A percentile compares a stretch with the other conserved stretches of the same genome.
These are phyloP conservation scores for Penicillium coffeae DNA, from an alignment of 495 filamentous ascomycete species.

Conservation along the genomic window DNA sequence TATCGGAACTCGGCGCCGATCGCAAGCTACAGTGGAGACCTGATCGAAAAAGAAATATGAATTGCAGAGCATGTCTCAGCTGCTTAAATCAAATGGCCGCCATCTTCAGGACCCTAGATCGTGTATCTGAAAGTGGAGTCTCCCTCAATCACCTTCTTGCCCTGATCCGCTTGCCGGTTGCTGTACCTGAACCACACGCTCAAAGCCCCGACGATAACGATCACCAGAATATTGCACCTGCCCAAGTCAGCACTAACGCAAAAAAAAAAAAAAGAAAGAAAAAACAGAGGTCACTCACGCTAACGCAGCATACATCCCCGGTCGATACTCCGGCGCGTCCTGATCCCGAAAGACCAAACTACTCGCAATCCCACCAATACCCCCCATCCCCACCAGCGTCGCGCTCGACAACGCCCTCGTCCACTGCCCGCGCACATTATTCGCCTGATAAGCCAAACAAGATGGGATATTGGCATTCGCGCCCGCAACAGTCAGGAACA, in stretches of 20 bases:
- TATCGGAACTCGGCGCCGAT: no score
- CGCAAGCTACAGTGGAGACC: no score
- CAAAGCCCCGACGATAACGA: conserved; percentile 31
- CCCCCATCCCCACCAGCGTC: conserved; percentile 51
- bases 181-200: conserved; percentile 33
- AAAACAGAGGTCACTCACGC: conserved; percentile 25
- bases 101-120: conserved; percentile 14
- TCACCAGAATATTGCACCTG: conserved; percentile 41
- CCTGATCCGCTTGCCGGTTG: conserved; percentile 36
- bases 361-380: conserved; percentile 58
- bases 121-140: conserved; percentile 37
- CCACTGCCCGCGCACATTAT: conserved; percentile 66
- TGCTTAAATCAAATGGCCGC: no score
- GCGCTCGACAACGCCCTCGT: conserved; percentile 59
- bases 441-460: conserved; percentile 59
- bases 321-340: conserved; percentile 54
- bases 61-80: no score
- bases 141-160: conserved; percentile 36
- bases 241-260: background rate
- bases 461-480: conserved; percentile 60
- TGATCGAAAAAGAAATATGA: no score
- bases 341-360: conserved; percentile 54
- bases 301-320: conserved; percentile 50
- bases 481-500: conserved; percentile 58
- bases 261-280: background rate